A percentile compares a stretch with the other conserved stretches of the same genome.
Evolutionary conservation across 2,329 filamentous ascomycete species (phyloP).

Genomic region (Acephala macrosclerotiorum): DNA sequence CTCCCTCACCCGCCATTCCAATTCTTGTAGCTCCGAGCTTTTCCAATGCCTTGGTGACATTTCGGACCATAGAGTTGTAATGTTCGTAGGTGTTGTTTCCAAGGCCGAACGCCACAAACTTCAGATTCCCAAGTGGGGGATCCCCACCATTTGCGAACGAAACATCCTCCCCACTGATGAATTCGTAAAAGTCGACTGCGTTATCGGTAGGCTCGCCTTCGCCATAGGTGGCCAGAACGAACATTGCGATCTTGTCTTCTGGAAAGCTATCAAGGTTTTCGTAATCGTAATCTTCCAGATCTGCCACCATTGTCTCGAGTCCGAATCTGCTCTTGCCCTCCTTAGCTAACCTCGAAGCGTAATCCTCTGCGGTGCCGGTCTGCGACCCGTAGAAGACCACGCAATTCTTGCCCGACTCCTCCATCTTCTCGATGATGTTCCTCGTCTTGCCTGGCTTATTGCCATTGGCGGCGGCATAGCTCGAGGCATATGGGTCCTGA

Average conservation of each 20-base stretch:
- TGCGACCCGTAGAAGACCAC: constrained; percentile 98
- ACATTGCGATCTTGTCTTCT: constrained; percentile 90
- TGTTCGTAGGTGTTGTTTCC: constrained; percentile 99
- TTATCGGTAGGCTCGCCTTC: constrained; percentile 99
- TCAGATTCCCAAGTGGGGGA: constrained; percentile 80
- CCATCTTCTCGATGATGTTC: constrained; percentile 95
- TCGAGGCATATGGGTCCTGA: constrained; percentile 73
- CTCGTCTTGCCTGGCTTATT: constrained; percentile 84
- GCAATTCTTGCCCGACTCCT: constrained; percentile 95
- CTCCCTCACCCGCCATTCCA: constrained; percentile 89
- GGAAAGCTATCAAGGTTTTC: constrained; percentile 91
- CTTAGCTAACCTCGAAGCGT: constrained; percentile 94
- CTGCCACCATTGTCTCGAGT: constrained; percentile 96
- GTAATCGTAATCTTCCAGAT: constrained; percentile 97
- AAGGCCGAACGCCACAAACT: constrained; percentile 93
- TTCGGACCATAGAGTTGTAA: constrained; percentile 98
- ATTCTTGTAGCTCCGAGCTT: constrained; percentile 86
- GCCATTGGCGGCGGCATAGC: constrained; percentile 72
- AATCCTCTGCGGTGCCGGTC: constrained; percentile 97
- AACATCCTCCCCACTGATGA: constrained; percentile 82
- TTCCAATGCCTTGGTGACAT: constrained; percentile 81
- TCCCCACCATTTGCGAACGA: constrained; percentile 80
- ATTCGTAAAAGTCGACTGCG: constrained; percentile 98
- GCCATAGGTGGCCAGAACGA: constrained; percentile 95
- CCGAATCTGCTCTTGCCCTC: constrained; percentile 97